phyloP scores from a whole-genome alignment of 2,329 filamentous ascomycete species.

The Pestalotiopsis sp. region DNA sequence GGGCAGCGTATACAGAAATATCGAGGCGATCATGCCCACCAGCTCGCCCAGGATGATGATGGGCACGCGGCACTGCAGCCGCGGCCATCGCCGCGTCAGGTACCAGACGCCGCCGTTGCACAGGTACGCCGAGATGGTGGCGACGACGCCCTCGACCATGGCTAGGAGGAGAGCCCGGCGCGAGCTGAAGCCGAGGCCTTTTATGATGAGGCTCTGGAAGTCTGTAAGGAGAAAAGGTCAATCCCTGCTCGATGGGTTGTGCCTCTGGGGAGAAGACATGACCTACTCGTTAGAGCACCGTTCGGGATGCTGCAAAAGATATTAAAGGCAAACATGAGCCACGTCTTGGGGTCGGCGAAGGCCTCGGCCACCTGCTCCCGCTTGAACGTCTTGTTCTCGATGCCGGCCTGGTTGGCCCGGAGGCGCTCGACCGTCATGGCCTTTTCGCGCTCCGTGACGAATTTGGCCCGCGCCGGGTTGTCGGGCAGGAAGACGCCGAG shows the following conservation, averaged over 20 bases:
- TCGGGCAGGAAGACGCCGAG: conserved; percentile 64
- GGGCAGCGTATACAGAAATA: conserved; percentile 16
- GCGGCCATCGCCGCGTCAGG: conserved; percentile 14
- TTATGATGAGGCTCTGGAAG: conserved; percentile 16
- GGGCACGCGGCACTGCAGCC: conserved; percentile 13
- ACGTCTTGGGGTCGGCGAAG: conserved; percentile 23
- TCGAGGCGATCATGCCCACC: conserved; percentile 16
- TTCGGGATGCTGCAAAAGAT: conserved; percentile 57
- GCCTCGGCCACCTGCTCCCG: conserved; percentile 23
- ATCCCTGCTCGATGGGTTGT: neutral
- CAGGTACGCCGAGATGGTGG: conserved; percentile 12
- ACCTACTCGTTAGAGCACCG: conserved; percentile 33
- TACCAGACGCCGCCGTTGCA: conserved; percentile 17
- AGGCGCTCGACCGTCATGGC: conserved; percentile 57
- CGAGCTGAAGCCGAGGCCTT: conserved; percentile 15
- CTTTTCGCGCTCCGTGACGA: conserved; percentile 60
- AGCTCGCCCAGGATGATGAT: conserved; percentile 17
- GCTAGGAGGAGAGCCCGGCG: conserved; percentile 12
- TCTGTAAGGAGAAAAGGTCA: neutral
- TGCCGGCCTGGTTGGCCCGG: conserved; percentile 51
- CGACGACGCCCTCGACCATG: conserved; percentile 16
- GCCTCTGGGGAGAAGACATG: neutral
- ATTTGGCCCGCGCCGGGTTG: conserved; percentile 62
- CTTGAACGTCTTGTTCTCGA: conserved; percentile 41
- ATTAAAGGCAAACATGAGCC: conserved; percentile 38